These are phyloP conservation scores for Rhodosporidiobolus sp. DNA, from an alignment of 768 basidiomycete genomes.

Conservation along the genomic window DNA sequence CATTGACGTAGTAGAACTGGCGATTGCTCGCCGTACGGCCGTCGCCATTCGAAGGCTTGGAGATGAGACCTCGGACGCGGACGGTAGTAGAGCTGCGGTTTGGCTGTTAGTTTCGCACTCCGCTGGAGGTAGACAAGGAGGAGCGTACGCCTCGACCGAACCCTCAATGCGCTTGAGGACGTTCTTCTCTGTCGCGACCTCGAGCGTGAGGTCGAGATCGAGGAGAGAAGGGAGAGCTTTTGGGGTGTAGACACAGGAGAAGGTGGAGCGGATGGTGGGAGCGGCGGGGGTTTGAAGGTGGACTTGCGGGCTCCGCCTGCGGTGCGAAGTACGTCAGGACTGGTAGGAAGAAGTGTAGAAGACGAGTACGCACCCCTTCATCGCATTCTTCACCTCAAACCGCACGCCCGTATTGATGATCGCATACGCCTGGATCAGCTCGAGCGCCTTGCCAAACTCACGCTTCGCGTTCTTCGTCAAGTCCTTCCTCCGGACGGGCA, in stretches of 20 bases:
- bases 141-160: constrained; percentile 12
- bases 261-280: constrained; percentile 61
- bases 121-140: too few species aligned
- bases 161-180: constrained; percentile 47
- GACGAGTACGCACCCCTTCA: constrained; percentile 62
- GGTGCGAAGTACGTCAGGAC: background rate
- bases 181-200: constrained; percentile 64
- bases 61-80: constrained; percentile 71
- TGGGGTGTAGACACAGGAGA: constrained; percentile 77
- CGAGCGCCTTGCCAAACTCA: constrained; percentile 81
- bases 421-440: constrained; percentile 80
- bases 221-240: constrained; percentile 72
- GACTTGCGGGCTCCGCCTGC: constrained; percentile 44
- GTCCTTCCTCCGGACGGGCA: constrained; percentile 90
- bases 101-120: too few species aligned
- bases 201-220: constrained; percentile 67
- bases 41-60: constrained; percentile 70
- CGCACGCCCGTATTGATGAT: constrained; percentile 70
- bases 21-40: constrained; percentile 77
- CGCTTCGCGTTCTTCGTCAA: constrained; percentile 82
- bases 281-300: constrained; percentile 73
- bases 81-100: constrained; percentile 50
- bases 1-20: constrained; percentile 91
- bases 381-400: constrained; percentile 67
- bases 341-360: background rate